phyloP scores from a whole-genome alignment of 371 early-diverging fungal genomes.

The Mucor ambiguus region DNA sequence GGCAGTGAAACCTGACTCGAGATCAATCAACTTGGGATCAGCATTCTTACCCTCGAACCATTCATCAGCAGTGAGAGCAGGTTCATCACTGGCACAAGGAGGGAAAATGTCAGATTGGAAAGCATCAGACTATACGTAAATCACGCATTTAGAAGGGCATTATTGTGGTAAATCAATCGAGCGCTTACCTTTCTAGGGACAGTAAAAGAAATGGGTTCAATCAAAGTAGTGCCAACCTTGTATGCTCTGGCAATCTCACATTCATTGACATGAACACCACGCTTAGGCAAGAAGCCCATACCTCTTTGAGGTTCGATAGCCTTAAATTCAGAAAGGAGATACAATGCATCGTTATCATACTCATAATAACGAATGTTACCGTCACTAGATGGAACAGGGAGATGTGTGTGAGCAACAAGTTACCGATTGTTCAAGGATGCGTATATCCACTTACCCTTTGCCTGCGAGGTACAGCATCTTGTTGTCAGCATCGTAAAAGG shows the following conservation, averaged over 20 bases:
- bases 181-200: slow-evolving; percentile 92
- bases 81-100: slow-evolving; percentile 77
- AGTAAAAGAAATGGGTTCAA: slow-evolving; percentile 96
- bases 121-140: slow-evolving; percentile 78
- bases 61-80: slow-evolving; percentile 88
- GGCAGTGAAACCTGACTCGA: slow-evolving; percentile 81
- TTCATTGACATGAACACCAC: slow-evolving; percentile 82
- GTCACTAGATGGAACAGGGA: slow-evolving; percentile 66
- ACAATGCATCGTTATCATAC: slow-evolving; percentile 84
- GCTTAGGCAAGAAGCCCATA: slow-evolving; percentile 93
- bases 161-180: background rate
- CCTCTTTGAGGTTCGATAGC: slow-evolving; percentile 95
- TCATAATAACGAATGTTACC: slow-evolving; percentile 98
- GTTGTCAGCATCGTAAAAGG: slow-evolving; percentile 90
- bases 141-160: background rate
- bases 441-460: slow-evolving; percentile 63
- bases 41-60: slow-evolving; percentile 88
- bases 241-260: slow-evolving; percentile 92
- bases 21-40: slow-evolving; percentile 75
- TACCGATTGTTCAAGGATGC: background rate
- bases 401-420: background rate
- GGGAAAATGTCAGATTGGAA: slow-evolving; percentile 98
- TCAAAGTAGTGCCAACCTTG: slow-evolving; percentile 83
- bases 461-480: slow-evolving; percentile 94
- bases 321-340: slow-evolving; percentile 83